A percentile compares a stretch with the other conserved stretches of the same genome.
Conservation (phyloP, 768 basidiomycete species). For the Astraeus odoratus region DNA sequence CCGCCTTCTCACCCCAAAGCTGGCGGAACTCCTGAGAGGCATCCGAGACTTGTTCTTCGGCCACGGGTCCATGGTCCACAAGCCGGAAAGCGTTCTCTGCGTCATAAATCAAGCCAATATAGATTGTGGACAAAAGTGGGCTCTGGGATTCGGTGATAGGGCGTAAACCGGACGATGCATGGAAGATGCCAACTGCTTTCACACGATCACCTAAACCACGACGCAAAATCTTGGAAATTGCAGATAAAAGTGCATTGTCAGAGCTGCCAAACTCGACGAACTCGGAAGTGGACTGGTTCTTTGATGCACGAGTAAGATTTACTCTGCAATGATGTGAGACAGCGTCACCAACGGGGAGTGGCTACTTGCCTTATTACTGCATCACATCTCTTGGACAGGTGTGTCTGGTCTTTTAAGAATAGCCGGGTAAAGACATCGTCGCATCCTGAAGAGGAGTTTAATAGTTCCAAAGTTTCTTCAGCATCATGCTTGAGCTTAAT, state of each 20-base stretch:
- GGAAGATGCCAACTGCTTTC: constrained; percentile 56
- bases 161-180: constrained; percentile 38
- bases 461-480: constrained; percentile 54
- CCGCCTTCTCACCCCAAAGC: constrained; percentile 90
- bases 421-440: constrained; percentile 62
- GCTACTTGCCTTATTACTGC: constrained; percentile 50
- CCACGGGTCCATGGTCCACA: constrained; percentile 87
- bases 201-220: constrained; percentile 71
- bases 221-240: constrained; percentile 43
- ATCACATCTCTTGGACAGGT: constrained; percentile 66
- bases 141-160: constrained; percentile 51
- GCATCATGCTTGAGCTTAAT: constrained; percentile 72
- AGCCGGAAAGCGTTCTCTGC: constrained; percentile 70
- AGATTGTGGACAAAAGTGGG: constrained; percentile 41
- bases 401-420: constrained; percentile 68
- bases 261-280: constrained; percentile 51
- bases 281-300: constrained; percentile 36
- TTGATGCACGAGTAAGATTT: constrained; percentile 32
- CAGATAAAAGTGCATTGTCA: constrained; percentile 47
- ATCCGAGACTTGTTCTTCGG: constrained; percentile 49
- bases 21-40: constrained; percentile 59
- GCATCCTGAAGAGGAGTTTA: constrained; percentile 42
- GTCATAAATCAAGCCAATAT: constrained; percentile 74
- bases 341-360: neutral
- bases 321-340: constrained; percentile 36